A percentile compares a stretch with the other conserved stretches of the same genome.
phyloP scores from a whole-genome alignment of 495 filamentous ascomycete genomes.

The Penicillium simplicissimum region DNA sequence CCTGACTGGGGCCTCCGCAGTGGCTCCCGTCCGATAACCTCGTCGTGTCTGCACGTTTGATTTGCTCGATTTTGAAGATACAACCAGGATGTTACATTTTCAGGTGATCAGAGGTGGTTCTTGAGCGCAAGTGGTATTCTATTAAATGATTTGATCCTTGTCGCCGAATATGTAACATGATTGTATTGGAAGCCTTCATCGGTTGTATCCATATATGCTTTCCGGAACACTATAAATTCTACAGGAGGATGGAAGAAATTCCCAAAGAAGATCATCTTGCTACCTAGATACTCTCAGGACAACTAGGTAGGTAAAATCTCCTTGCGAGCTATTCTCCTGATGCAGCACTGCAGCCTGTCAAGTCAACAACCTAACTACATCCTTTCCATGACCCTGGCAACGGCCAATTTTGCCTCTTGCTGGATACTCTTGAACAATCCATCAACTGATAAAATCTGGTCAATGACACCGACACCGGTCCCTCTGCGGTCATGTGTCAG shows the following conservation, averaged over 20 bases:
- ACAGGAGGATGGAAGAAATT: too few relatives aligned
- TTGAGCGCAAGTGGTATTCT: neutral
- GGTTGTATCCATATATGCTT: too few relatives aligned
- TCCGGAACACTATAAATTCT: too few relatives aligned
- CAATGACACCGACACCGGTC: conserved; percentile 25
- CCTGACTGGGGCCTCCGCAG: conserved; percentile 18
- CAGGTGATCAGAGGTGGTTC: neutral
- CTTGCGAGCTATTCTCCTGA: too few relatives aligned
- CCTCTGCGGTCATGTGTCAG: conserved; percentile 16
- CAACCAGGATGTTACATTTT: neutral
- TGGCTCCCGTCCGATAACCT: conserved; percentile 1
- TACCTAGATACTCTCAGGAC: too few relatives aligned
- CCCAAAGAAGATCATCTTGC: too few relatives aligned
- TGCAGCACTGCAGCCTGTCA: too few relatives aligned
- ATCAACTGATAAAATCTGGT: conserved; percentile 17
- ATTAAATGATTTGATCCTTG: neutral
- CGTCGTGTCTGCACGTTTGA: neutral
- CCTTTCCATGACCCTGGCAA: conserved; percentile 4
- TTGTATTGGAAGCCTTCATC: too few relatives aligned
- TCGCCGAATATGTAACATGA: too few relatives aligned
- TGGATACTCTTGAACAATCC: conserved; percentile 21
- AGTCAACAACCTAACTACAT: too few relatives aligned
- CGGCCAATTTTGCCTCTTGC: conserved; percentile 12
- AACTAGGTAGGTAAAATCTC: too few relatives aligned
- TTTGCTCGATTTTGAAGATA: neutral